Evolutionary conservation across 305 asterid genomes (phyloP), one percentile per base, ranked within the genome.

Genomic region (Solanum hybrid): DNA sequence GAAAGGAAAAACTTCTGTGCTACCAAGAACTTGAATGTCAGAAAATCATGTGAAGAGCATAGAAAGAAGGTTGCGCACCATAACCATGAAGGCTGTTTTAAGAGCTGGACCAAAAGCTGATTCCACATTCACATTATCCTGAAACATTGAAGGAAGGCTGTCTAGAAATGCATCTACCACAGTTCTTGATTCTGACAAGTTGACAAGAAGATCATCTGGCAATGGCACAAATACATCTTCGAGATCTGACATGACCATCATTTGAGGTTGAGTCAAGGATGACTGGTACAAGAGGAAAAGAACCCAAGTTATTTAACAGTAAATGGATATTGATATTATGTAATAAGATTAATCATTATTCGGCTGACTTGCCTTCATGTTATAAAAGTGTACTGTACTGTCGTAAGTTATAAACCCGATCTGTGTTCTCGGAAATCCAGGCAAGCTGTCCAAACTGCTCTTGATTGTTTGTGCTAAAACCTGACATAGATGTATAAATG

Each of bases 41-140:
- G 31, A 89, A 89, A 79, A 37, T 33, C 38, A 36, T 26, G 15
- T 34, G 61, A 77, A 33, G 14, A 39, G 17, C 8, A 27, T 33
- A 9, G 41, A 91, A 91, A 93, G 78, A 86, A 79, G 61, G 65
- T 80, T 76, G 90, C 98, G 29, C 94, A 98, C 99, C 99, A 96
- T 95, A 91, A 98, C 94, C 98, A 97, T 94, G 92, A 93, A 95
- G 88, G 98, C 97, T n/a, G 98, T 96, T 94, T 94, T 96, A 90
- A 98, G 98, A 93, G 99, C 99, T 51, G 99, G 99, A 90, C 99
- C 99, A 93, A 98, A 98, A 91, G 99, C 99, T 85, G 99, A 97
- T 94, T 98, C 99, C 80, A 98, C 96, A 93, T 95, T 97, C 93
- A 94, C 86, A 91, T 94, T 98, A 24, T 93, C 97, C 93, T 94